phyloP scores from a whole-genome alignment of 179 eudicot genomes.

The Spergularia azorica region DNA sequence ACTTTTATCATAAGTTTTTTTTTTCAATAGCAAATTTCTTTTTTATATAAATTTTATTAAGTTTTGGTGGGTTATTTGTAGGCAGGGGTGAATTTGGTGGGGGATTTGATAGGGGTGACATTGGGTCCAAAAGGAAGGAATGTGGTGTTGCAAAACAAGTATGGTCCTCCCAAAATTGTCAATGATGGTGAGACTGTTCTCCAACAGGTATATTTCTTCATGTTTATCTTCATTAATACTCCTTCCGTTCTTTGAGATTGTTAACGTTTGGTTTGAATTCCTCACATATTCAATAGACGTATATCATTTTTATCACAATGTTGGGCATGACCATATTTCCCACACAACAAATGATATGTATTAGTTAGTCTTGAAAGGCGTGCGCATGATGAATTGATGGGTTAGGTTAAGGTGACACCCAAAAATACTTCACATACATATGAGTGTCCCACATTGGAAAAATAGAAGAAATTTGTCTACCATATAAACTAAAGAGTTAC shows the following conservation, averaged over 20 bases:
- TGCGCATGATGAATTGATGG: too few relatives aligned
- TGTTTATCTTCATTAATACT: background rate
- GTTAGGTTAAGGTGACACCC: too few relatives aligned
- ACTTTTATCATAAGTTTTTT: background rate
- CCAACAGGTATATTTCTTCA: slow-evolving; percentile 55
- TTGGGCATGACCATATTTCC: too few relatives aligned
- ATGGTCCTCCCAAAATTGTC: slow-evolving; percentile 95
- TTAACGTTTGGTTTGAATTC: background rate
- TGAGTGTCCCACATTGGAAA: too few relatives aligned
- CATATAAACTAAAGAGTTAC: too few relatives aligned
- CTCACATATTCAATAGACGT: too few relatives aligned
- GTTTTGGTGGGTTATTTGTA: slow-evolving; percentile 19
- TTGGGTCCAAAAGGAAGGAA: slow-evolving; percentile 98
- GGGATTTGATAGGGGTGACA: slow-evolving; percentile 89
- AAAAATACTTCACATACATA: too few relatives aligned
- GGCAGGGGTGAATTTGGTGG: slow-evolving; percentile 84
- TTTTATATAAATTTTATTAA: background rate
- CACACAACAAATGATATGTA: too few relatives aligned
- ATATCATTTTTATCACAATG: too few relatives aligned
- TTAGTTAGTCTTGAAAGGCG: too few relatives aligned
- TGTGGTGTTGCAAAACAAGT: slow-evolving; percentile 91
- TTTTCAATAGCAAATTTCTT: background rate
- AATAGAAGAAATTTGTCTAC: too few relatives aligned
- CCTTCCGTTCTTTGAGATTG: background rate
- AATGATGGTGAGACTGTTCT: slow-evolving; percentile 99